phyloP scores from a whole-genome alignment of 2,329 filamentous ascomycete genomes.

The Pestalotiopsis sp. region DNA sequence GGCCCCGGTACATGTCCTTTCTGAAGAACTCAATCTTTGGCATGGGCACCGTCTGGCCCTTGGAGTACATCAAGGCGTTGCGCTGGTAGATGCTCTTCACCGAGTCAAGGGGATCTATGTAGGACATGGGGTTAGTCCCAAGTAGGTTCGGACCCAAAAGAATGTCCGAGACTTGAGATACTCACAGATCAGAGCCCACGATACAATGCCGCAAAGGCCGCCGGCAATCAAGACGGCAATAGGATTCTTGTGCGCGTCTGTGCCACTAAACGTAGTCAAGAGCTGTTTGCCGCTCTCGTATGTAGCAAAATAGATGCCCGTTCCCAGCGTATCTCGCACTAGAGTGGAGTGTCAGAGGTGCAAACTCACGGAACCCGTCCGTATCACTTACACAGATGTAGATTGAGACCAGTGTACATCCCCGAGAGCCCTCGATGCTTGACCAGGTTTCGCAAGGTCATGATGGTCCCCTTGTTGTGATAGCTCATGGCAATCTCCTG shows the following conservation, averaged over 20 bases:
- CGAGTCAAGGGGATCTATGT: slow-evolving; percentile 71
- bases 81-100: slow-evolving; percentile 86
- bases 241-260: slow-evolving; percentile 76
- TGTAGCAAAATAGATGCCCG: slow-evolving; percentile 84
- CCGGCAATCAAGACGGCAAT: slow-evolving; percentile 77
- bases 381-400: slow-evolving; percentile 70
- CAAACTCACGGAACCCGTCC: slow-evolving; percentile 11
- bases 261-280: slow-evolving; percentile 72
- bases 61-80: slow-evolving; percentile 72
- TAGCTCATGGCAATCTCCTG: slow-evolving; percentile 69
- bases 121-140: slow-evolving; percentile 4
- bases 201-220: slow-evolving; percentile 80
- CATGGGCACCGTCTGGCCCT: slow-evolving; percentile 64
- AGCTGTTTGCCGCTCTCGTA: slow-evolving; percentile 87
- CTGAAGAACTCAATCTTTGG: slow-evolving; percentile 81
- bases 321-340: slow-evolving; percentile 81
- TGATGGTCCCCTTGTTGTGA: slow-evolving; percentile 76
- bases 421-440: slow-evolving; percentile 73
- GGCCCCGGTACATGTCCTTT: slow-evolving; percentile 77
- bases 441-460: slow-evolving; percentile 77
- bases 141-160: background rate
- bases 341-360: slow-evolving; percentile 7
- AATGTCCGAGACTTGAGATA: slow-evolving; percentile 18
- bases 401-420: slow-evolving; percentile 78
- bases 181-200: slow-evolving; percentile 77